Evolutionary conservation across 345 rosid genomes (phyloP), one percentile per base, ranked within the genome.

Genomic region (Tarenaya hassleriana): DNA sequence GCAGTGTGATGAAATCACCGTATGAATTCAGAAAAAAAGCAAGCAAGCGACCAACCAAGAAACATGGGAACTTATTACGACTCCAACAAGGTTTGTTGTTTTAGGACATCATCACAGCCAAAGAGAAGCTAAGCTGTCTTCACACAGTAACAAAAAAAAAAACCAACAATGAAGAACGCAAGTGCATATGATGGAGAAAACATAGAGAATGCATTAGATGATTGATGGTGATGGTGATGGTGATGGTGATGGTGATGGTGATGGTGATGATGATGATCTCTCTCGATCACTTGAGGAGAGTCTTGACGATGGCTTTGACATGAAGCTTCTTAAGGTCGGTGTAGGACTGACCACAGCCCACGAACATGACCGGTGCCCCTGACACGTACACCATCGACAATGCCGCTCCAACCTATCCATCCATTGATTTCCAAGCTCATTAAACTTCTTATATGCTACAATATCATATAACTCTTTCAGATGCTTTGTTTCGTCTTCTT

Each of bases 341-440:
- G 61, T 92, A 92, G 0, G 94, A 83, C 71, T 88, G 97, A 12
- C 99, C 99, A 10, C 99, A 92, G 17, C 99, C 99, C n/a, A 92
- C 91, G 7, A 92, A 92, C 99, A 92, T 92, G 34, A 92, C 97
- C 0, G 97, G 99, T 14, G 97, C 76, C 27, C 99, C 99, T 0
- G 95, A 92, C 24, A 82, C 80, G 71, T 92, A 92, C 34, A 92
- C 99, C 99, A 92, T 86, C 0, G 97, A 88, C 38, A 92, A 75
- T 0, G 99, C 97, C 14, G 97, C 99, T 60, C 99, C 99, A 50
- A 92, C 99, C 97, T 92, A 50, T 60, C 63, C 20, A 48, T n/a
- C 40, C 10, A 1, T 17, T 37, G 4, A 13, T 44, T 39, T 42
- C 54, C 55, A 66, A 59, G 21, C 49, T 51, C 29, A 6, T 27